These are phyloP conservation scores for Penicillium concentricum DNA, from an alignment of 2,329 filamentous ascomycete genomes.

Conservation along the genomic window DNA sequence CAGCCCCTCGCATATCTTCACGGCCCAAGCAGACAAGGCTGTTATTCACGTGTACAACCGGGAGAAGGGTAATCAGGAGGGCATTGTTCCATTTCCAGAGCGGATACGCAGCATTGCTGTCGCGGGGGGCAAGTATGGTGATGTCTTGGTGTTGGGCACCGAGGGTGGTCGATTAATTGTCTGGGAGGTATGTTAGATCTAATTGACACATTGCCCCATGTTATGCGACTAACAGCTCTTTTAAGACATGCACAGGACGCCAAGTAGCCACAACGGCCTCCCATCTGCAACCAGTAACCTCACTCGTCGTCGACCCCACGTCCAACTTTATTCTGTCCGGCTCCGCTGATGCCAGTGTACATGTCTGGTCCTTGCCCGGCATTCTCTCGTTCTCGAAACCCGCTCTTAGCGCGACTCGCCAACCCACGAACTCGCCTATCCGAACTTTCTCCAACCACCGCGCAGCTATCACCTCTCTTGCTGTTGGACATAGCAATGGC, in stretches of 20 bases:
- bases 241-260: conserved; percentile 45
- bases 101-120: conserved; percentile 76
- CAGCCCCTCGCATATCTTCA: conserved; percentile 80
- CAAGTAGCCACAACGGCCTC: conserved; percentile 46
- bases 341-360: conserved; percentile 74
- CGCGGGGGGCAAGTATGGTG: conserved; percentile 59
- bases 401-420: conserved; percentile 40
- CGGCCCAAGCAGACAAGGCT: conserved; percentile 86
- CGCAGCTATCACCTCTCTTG: conserved; percentile 50
- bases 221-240: conserved; percentile 8
- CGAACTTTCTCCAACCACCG: conserved; percentile 73
- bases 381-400: conserved; percentile 64
- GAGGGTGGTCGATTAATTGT: conserved; percentile 80
- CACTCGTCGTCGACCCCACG: conserved; percentile 67
- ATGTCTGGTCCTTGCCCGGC: conserved; percentile 81
- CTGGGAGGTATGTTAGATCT: conserved; percentile 72
- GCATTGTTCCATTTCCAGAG: conserved; percentile 82
- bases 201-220: conserved; percentile 1
- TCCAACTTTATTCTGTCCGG: conserved; percentile 51
- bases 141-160: conserved; percentile 74
- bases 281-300: conserved; percentile 60
- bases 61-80: conserved; percentile 81
- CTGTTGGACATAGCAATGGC: conserved; percentile 64
- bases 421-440: conserved; percentile 62
- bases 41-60: conserved; percentile 91